Base-by-base conservation (phyloP, 2,329 filamentous ascomycete species). In the Aspergillus pseudoviridinutans region DNA sequence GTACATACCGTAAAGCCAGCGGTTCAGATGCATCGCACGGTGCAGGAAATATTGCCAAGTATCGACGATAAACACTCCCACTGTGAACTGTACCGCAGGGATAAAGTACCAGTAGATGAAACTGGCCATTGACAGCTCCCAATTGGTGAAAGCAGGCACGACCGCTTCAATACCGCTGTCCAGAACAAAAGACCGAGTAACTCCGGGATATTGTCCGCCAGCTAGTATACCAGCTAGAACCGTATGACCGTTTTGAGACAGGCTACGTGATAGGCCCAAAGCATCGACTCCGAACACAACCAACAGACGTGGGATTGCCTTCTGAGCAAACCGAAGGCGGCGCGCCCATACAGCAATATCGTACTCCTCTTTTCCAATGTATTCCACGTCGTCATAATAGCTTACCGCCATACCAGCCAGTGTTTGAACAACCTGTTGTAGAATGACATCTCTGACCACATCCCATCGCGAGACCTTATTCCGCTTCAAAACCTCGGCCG, bases 11-110 rank as follows among this genome's bases (percentile, higher is more conserved):
- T 97, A 97, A 66, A 99, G 83, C 90, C 91, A 97, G 75, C 90
- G 92, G 79, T 97, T 97, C 80, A 94, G 82, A 77, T 99, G 94
- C 94, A 99, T 99, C 57, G 89, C 84, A 42, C 94, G 91, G 76
- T 99, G 94, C 68, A 93, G 83, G 77, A 97, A 96, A 78, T 99
- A 99, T 74, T 99, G 93, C 94, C 94, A 99, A 49, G 92, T 94
- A 76, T 99, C 94, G 65, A 97, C 84, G 63, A 95, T 80, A 62
- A 85, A 78, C 59, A 93, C 83, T 25, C 87, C 94, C 51, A 90
- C 69, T 57, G 84, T 77, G 70, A 96, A 90, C 73, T 97, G 93
- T 51, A 93, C 55, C 3, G 79, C 82, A 0, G 94, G 94, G 61
- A 97, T 82, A 42, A 87, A 71, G 61, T 86, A 77, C 81, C 90